Base-by-base conservation (phyloP, 768 basidiomycete genomes). In the Pilatotrama ljubarskyi region DNA sequence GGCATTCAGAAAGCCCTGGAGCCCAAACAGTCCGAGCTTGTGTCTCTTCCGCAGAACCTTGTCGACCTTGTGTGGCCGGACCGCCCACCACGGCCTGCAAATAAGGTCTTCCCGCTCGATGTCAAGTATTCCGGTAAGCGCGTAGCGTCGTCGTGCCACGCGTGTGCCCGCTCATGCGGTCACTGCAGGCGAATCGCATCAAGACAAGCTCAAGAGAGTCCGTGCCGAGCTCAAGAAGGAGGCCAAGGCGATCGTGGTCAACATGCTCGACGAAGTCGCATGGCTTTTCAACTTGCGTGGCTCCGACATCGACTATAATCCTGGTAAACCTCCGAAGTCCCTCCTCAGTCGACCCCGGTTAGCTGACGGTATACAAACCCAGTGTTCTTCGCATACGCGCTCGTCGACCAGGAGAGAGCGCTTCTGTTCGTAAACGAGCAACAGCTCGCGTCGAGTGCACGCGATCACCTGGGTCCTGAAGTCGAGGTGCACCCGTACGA, bases 231-330 rank as follows among this genome's bases (percentile, higher is more conserved):
- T 96, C 54, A 67, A 70, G 55, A 85, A 84, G 66, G 82, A 84
- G 20, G 76, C 75, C n/a, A 82, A 86, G 64, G 93, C 90, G 1
- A 72, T 91, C 41, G 86, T 96, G 1, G 82, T 98, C 4, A 88
- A 82, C n/a, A 86, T 89, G 80, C 82, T 98, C 20, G 96, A 98
- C 72, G 96, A 98, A 71, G 85, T 96, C 50, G 94, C 93, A 0
- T 98, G 94, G 94, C 70, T 95, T 38, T 91, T 93, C 76, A 95
- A 98, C 72, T 78, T 99, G 32, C 87, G 96, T 62, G 95, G 95
- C 1, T 83, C 86, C 2, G 96, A 98, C 70, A 95, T 98, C 67
- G 86, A 87, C 35, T 98, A 82, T 75, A 98, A 97, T 61, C 88
- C 88, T 3, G 85, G 85, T 80, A 62, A 32, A 65, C 44, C 10